Evolutionary conservation across 257 asterid species (phyloP).

Genomic region (Mentha longifolia): DNA sequence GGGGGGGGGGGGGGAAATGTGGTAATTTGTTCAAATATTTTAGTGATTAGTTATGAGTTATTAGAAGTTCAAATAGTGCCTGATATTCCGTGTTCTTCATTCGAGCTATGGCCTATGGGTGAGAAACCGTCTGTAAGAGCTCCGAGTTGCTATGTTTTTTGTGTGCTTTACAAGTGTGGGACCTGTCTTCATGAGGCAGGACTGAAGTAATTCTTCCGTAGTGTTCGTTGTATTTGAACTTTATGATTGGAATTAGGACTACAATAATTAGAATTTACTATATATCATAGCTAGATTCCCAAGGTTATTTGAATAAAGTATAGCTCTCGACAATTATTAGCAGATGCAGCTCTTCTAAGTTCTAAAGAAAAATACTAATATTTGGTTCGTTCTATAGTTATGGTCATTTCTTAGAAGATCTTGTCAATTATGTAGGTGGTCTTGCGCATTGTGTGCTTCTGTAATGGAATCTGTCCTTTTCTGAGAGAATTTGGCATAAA

Average conservation of each 20-base stretch:
- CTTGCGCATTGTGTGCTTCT: background rate
- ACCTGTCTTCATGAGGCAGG: background rate
- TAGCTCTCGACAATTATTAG: background rate
- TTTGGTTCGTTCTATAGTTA: background rate
- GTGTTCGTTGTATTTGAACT: background rate
- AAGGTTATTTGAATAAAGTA: background rate
- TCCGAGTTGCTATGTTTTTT: background rate
- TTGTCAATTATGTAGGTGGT: background rate
- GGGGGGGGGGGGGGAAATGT: background rate
- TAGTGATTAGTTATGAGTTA: background rate
- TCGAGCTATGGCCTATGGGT: background rate
- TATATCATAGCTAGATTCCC: background rate
- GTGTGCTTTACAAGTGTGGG: background rate
- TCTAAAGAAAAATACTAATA: background rate
- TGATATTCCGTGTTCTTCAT: background rate
- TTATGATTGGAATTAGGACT: slow-evolving; percentile 3
- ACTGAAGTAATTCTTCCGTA: background rate
- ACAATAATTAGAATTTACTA: background rate
- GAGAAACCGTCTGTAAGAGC: background rate
- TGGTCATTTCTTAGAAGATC: background rate
- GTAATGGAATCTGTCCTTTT: background rate
- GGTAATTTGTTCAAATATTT: slow-evolving; percentile 11
- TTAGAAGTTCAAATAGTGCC: slow-evolving; percentile 4
- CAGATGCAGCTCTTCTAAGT: slow-evolving; percentile 1
- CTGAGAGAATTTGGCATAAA: background rate